Evolutionary conservation across 164 flowering plant species (phyloP).

Genomic region (Platanus orientalis): DNA sequence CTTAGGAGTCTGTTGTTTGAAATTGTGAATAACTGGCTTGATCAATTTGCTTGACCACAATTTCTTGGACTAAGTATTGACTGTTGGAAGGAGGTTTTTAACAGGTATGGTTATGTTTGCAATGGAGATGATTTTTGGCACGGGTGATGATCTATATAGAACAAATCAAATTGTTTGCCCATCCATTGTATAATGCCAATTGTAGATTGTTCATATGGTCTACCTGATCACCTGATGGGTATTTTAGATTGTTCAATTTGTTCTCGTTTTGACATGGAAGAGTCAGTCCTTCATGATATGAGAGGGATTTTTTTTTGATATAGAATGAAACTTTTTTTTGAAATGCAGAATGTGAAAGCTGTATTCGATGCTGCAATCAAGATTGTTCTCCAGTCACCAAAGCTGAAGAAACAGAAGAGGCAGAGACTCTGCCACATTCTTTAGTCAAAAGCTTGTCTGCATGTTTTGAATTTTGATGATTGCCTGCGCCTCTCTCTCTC

Average conservation of each 20-base stretch:
- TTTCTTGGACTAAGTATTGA: too few relatives aligned
- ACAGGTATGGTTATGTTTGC: neutral
- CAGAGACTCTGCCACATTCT: slow-evolving; percentile 33
- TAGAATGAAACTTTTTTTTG: neutral
- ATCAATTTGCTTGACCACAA: too few relatives aligned
- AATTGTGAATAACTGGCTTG: neutral
- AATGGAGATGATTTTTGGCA: neutral
- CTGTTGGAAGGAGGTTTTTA: neutral
- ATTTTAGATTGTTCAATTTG: neutral
- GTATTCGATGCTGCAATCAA: slow-evolving; percentile 71
- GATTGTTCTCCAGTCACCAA: slow-evolving; percentile 55
- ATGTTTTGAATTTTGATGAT: neutral
- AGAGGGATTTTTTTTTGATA: too few relatives aligned
- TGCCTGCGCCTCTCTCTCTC: too few relatives aligned
- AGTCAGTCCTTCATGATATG: neutral
- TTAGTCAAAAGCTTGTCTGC: slow-evolving; percentile 5
- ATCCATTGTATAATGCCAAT: neutral
- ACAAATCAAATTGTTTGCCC: neutral
- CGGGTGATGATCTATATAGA: too few relatives aligned
- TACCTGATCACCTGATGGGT: neutral
- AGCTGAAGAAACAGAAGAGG: slow-evolving; percentile 39
- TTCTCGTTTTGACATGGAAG: neutral
- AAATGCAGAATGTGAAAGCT: slow-evolving; percentile 60
- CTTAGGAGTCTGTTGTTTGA: neutral
- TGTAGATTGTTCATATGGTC: neutral